Conservation (phyloP, 345 rosid species). For the Mercurialis annua region DNA sequence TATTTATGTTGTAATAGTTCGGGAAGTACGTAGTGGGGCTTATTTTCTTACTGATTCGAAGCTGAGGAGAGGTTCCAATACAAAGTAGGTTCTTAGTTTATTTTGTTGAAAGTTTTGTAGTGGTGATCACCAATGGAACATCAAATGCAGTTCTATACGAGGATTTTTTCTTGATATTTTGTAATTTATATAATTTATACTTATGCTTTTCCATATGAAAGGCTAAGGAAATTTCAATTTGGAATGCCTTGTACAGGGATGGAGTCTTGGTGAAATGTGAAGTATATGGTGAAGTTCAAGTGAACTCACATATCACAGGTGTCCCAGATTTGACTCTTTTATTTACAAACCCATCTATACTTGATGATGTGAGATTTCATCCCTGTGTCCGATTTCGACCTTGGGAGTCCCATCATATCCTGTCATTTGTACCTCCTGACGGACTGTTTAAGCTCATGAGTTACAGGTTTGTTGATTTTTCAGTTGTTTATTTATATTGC, state of each 20-base stretch:
- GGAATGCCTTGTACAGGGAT: constrained; percentile 44
- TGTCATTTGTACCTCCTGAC: constrained; percentile 97
- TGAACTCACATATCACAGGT: constrained; percentile 84
- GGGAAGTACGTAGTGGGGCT: not conserved
- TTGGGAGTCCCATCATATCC: constrained; percentile 91
- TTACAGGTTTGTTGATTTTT: constrained; percentile 59
- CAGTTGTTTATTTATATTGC: not conserved
- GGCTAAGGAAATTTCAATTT: constrained; percentile 15
- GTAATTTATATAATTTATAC: not conserved
- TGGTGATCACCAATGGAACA: not conserved
- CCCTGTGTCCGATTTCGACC: constrained; percentile 94
- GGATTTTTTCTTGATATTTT: not conserved
- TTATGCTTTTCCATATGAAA: constrained; percentile 9
- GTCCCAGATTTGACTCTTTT: constrained; percentile 93
- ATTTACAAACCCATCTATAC: constrained; percentile 69
- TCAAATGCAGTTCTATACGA: not conserved
- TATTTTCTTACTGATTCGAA: not conserved
- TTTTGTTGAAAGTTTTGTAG: not conserved
- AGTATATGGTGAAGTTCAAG: constrained; percentile 81
- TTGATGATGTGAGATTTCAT: constrained; percentile 84
- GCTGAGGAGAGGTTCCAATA: not conserved
- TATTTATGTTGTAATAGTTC: not conserved
- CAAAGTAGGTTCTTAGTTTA: not conserved
- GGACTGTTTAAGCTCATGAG: constrained; percentile 96
- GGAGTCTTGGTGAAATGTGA: constrained; percentile 62